Percentiles rank a stretch among this genome's conserved stretches.
phyloP scores from a whole-genome alignment of 306 rosid genomes.

The Vicia sativa region DNA sequence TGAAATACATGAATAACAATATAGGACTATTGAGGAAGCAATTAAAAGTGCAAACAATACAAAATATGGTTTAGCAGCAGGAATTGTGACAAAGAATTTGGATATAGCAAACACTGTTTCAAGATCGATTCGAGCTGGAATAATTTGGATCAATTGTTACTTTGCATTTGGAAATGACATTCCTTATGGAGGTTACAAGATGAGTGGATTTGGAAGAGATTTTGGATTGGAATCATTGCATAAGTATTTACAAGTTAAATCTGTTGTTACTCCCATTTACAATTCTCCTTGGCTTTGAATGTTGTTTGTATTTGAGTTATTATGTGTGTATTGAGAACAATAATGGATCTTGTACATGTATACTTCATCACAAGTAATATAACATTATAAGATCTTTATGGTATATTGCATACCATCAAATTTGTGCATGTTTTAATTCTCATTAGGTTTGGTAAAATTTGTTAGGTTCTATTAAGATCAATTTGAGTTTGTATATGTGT shows the following conservation, averaged over 20 bases:
- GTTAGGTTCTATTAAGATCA: no score
- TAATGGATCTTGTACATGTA: background rate
- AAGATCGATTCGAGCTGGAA: slow-evolving; percentile 79
- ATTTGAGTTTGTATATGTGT: no score
- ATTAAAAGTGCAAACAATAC: slow-evolving; percentile 72
- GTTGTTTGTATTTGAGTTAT: background rate
- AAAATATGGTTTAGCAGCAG: slow-evolving; percentile 81
- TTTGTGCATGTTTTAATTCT: background rate
- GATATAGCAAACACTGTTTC: slow-evolving; percentile 81
- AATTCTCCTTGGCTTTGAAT: slow-evolving; percentile 88
- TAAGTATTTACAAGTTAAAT: slow-evolving; percentile 73
- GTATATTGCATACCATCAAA: background rate
- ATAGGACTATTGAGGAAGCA: slow-evolving; percentile 80
- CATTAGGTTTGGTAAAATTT: no score
- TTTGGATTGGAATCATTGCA: slow-evolving; percentile 60
- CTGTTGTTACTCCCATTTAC: slow-evolving; percentile 76
- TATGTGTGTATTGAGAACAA: background rate
- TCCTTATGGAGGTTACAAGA: slow-evolving; percentile 81
- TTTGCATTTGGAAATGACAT: slow-evolving; percentile 61
- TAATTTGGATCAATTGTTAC: slow-evolving; percentile 83
- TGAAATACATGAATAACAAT: background rate
- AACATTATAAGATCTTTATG: background rate
- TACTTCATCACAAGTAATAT: slow-evolving; percentile 17
- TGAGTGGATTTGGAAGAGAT: slow-evolving; percentile 92
- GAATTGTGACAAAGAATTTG: slow-evolving; percentile 69